phyloP scores from a whole-genome alignment of 345 rosid species.

The Tarenaya hassleriana region DNA sequence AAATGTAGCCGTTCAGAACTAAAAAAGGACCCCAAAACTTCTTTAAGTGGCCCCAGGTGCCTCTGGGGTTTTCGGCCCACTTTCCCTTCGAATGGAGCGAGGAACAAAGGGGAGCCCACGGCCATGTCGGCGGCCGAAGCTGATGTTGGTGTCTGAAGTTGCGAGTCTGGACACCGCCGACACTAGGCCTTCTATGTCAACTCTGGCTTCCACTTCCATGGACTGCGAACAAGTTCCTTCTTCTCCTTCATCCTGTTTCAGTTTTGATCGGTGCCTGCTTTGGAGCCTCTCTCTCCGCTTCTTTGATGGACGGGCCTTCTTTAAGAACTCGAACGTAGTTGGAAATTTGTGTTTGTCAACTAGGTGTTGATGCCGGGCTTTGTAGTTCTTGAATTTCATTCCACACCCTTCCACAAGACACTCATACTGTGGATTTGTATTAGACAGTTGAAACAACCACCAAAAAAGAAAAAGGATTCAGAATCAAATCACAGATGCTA shows the following conservation, averaged over 20 bases:
- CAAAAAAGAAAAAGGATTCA: conserved; percentile 12
- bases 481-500: conserved; percentile 10
- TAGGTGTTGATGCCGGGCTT: conserved; percentile 73
- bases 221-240: conserved; percentile 31
- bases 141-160: conserved; percentile 62
- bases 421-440: conserved; percentile 51
- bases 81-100: conserved; percentile 48
- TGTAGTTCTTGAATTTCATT: conserved; percentile 67
- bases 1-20: too few species aligned
- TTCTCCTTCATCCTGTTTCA: conserved; percentile 19
- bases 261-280: conserved; percentile 20
- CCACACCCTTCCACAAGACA: conserved; percentile 93
- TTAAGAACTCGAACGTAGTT: conserved; percentile 72
- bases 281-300: conserved; percentile 68
- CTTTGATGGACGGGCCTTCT: conserved; percentile 63
- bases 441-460: too few species aligned
- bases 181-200: conserved; percentile 57
- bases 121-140: conserved; percentile 73
- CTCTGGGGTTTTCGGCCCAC: conserved; percentile 30
- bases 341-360: conserved; percentile 90
- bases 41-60: conserved; percentile 23
- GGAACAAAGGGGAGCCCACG: conserved; percentile 77
- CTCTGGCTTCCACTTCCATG: conserved; percentile 73
- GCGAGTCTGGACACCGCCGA: conserved; percentile 73
- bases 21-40: too few species aligned